Evolutionary conservation across 208 protist genomes (phyloP).

Genomic region (Wallacemonas collosoma): DNA sequence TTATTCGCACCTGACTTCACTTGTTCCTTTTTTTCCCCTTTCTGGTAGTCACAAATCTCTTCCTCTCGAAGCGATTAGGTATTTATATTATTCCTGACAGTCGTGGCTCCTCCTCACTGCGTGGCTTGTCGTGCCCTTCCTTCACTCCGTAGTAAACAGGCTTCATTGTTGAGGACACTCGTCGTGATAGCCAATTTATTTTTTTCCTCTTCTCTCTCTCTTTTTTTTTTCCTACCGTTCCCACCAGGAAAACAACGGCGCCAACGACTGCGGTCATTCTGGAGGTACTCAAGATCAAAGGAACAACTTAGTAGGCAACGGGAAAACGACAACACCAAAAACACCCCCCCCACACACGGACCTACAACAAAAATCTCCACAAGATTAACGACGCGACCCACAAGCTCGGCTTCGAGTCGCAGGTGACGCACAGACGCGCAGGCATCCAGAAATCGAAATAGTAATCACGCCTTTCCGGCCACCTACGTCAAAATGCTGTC

Average conservation of each 20-base stretch:
- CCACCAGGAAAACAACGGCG: neutral
- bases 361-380: neutral
- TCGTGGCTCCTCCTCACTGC: neutral
- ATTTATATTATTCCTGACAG: neutral
- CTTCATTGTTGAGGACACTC: too few relatives aligned
- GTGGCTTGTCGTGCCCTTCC: too few relatives aligned
- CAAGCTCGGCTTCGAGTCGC: too few relatives aligned
- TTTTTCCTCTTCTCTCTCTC: constrained; percentile 20
- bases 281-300: too few relatives aligned
- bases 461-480: too few relatives aligned
- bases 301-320: neutral
- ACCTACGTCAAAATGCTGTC: constrained; percentile 47
- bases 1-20: constrained; percentile 6
- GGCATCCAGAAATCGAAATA: too few relatives aligned
- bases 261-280: too few relatives aligned
- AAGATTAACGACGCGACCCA: too few relatives aligned
- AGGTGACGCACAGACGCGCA: too few relatives aligned
- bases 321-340: constrained; percentile 6
- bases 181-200: too few relatives aligned
- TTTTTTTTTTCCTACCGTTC: constrained; percentile 15
- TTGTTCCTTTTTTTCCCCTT: constrained; percentile 12
- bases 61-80: neutral
- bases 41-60: neutral
- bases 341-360: constrained; percentile 7
- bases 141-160: too few relatives aligned